These are phyloP conservation scores for Chlamydomonas sp. DNA, from an alignment of 139 green algal genomes.

Conservation along the genomic window DNA sequence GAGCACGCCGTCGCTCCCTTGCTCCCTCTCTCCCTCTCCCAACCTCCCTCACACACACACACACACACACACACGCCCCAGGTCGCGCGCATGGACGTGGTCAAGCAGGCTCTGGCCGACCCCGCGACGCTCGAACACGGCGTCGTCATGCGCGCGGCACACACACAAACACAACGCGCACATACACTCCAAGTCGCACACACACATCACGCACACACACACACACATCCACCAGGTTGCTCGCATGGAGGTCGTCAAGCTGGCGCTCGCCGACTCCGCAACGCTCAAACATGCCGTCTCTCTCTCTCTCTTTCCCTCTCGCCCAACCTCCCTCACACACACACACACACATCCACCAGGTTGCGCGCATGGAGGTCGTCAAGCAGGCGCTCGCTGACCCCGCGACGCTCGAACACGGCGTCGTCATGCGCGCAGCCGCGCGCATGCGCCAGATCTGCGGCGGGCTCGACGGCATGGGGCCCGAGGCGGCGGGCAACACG, in stretches of 20 bases:
- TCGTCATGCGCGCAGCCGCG: slow-evolving; percentile 50
- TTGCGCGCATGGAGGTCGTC: slow-evolving; percentile 53
- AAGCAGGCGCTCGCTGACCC: slow-evolving; percentile 52
- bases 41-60: too few species aligned
- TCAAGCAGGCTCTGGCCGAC: slow-evolving; percentile 53
- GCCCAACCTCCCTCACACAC: too few species aligned
- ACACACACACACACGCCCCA: too few species aligned
- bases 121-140: slow-evolving; percentile 38
- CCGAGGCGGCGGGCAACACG: slow-evolving; percentile 20
- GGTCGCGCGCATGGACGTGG: slow-evolving; percentile 52
- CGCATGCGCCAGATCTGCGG: slow-evolving; percentile 40
- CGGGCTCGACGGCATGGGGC: slow-evolving; percentile 36
- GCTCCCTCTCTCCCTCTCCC: too few species aligned
- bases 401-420: slow-evolving; percentile 38
- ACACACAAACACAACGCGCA: too few species aligned
- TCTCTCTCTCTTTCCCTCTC: too few species aligned
- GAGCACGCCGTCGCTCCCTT: too few species aligned
- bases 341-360: too few species aligned
- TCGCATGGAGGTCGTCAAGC: slow-evolving; percentile 56
- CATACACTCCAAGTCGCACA: too few species aligned
- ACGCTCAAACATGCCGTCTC: slow-evolving; percentile 49
- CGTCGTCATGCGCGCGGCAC: slow-evolving; percentile 53
- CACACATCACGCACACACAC: too few species aligned
- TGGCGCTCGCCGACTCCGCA: slow-evolving; percentile 42
- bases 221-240: too few species aligned